Percentiles rank a stretch among this genome's conserved stretches.
phyloP scores from a whole-genome alignment of 768 basidiomycete genomes.

The Clitopilus hobsonii region DNA sequence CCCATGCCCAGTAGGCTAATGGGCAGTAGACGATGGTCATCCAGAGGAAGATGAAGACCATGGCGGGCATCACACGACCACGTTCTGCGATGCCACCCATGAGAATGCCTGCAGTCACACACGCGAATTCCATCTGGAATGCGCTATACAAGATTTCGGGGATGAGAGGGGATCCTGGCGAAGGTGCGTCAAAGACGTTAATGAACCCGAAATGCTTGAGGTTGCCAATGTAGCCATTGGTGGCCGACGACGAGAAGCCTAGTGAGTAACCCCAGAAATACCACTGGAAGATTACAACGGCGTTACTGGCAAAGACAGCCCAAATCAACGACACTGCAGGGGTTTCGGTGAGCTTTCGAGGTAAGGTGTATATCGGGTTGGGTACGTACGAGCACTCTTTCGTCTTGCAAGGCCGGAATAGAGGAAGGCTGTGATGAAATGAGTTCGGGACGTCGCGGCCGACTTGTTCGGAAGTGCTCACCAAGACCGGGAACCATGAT shows the following conservation, averaged over 20 bases:
- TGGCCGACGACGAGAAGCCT: constrained; percentile 75
- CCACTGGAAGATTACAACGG: constrained; percentile 78
- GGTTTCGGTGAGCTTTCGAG: neutral
- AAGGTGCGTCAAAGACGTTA: constrained; percentile 65
- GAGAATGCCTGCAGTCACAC: constrained; percentile 73
- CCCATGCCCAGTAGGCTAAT: constrained; percentile 85
- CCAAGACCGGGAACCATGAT: constrained; percentile 79
- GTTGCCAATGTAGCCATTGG: constrained; percentile 76
- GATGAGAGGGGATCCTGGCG: constrained; percentile 75
- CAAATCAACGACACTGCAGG: constrained; percentile 63
- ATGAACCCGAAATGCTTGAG: constrained; percentile 74
- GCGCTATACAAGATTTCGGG: constrained; percentile 82
- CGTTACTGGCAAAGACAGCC: constrained; percentile 69
- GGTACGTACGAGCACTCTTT: constrained; percentile 50
- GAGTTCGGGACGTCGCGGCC: constrained; percentile 2
- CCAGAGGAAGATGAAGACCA: constrained; percentile 83
- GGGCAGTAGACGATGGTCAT: constrained; percentile 85
- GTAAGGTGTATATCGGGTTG: neutral
- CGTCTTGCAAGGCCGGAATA: constrained; percentile 70
- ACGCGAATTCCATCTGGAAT: constrained; percentile 86
- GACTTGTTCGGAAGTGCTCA: constrained; percentile 16
- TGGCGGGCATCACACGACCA: constrained; percentile 74
- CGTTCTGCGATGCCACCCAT: constrained; percentile 85
- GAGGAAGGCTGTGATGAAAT: constrained; percentile 49
- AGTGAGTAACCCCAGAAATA: constrained; percentile 69